A percentile compares a stretch with the other conserved stretches of the same genome.
phyloP scores from a whole-genome alignment of 441 rosid genomes.

The Gossypium gossypioides region DNA sequence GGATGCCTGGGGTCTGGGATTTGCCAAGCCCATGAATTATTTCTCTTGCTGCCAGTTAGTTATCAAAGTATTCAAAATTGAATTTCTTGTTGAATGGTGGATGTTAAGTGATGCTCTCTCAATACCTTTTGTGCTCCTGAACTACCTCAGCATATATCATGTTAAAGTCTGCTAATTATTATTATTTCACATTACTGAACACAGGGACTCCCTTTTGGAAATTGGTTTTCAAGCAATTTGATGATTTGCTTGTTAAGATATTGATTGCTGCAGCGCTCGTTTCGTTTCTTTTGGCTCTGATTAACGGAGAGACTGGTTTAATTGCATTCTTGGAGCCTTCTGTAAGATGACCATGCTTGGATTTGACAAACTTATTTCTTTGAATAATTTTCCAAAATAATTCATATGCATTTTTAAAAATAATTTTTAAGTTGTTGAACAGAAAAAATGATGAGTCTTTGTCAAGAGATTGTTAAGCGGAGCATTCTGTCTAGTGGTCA shows the following conservation, averaged over 20 bases:
- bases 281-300: conserved; percentile 78
- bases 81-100: background rate
- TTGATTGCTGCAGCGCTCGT: conserved; percentile 87
- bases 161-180: background rate
- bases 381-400: background rate
- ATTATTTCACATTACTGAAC: conserved; percentile 23
- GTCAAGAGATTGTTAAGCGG: background rate
- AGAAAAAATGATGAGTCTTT: background rate
- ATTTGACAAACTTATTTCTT: conserved; percentile 11
- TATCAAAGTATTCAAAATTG: background rate
- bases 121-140: background rate
- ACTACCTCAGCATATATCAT: background rate
- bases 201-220: conserved; percentile 97
- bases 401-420: background rate
- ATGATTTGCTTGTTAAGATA: conserved; percentile 97
- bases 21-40: background rate
- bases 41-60: background rate
- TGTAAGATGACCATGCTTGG: conserved; percentile 40
- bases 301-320: conserved; percentile 93
- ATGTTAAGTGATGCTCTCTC: background rate
- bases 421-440: background rate
- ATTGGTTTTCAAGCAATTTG: conserved; percentile 88
- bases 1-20: background rate
- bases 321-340: conserved; percentile 97
- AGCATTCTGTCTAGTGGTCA: background rate